phyloP scores from a whole-genome alignment of 2,329 filamentous ascomycete species.

The Septoria linicola region DNA sequence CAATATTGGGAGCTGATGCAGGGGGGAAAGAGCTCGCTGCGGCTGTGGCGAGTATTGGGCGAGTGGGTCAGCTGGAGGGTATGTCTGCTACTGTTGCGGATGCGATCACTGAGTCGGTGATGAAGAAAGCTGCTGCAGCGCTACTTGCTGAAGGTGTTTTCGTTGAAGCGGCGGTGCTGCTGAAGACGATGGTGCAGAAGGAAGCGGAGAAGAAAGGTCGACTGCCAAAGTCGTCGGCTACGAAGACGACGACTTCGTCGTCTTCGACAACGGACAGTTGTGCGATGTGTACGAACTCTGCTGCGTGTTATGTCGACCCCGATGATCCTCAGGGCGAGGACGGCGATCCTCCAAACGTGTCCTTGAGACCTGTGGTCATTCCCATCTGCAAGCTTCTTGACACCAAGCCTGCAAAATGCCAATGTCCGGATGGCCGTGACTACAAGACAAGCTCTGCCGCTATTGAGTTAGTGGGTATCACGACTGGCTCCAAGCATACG shows the following conservation, averaged over 20 bases:
- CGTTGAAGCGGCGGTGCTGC: not conserved
- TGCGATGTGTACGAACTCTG: conserved; percentile 7
- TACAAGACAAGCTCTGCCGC: too few relatives aligned
- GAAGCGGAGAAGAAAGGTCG: not conserved
- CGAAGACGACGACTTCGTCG: not conserved
- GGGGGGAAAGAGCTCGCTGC: not conserved
- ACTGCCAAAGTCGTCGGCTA: not conserved
- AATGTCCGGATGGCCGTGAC: too few relatives aligned
- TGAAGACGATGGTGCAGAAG: not conserved
- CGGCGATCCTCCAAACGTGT: not conserved
- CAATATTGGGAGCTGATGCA: not conserved
- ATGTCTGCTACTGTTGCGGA: not conserved
- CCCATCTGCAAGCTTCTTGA: too few relatives aligned
- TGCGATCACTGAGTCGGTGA: not conserved
- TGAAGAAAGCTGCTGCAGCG: not conserved
- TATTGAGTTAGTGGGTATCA: too few relatives aligned
- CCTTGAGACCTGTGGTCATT: too few relatives aligned
- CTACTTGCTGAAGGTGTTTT: not conserved
- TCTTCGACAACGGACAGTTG: conserved; percentile 2
- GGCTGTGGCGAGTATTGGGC: not conserved
- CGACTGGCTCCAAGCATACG: too few relatives aligned
- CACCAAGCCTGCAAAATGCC: too few relatives aligned
- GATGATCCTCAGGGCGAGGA: conserved; percentile 13
- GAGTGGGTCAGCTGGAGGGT: not conserved
- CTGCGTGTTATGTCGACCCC: conserved; percentile 1